Evolutionary conservation across 768 basidiomycete species (phyloP), one percentile per base, ranked within the genome.

Genomic region (Mycena filopes): DNA sequence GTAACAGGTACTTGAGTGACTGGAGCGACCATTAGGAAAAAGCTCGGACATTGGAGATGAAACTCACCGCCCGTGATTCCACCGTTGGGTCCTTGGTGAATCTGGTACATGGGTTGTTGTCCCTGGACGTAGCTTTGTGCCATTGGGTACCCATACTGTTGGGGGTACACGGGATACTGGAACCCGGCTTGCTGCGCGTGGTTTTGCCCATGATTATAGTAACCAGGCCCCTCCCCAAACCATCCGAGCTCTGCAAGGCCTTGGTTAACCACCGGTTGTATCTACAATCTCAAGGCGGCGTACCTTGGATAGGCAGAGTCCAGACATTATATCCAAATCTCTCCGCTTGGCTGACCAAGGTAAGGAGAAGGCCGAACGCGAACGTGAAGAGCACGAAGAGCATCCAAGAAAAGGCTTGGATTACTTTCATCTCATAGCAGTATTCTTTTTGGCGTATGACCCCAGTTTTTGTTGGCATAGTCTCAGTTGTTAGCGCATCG

Each of bases 391-490:
- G 69, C 61, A 81, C 80, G 71, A 93, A 94, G 55, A 86, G 77
- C 72, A 86, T 81, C 93, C 93, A 94, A 0, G 92, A 93, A 73
- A 94, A 86, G 2, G 90, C 91, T 68, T 93, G 86, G 36, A 92
- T 82, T 48, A 88, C 88, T 76, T 90, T 92, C 89, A 93, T 91
- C 72, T 92, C 86, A 74, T 91, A 90, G 74, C 93, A 94, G 68
- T 84, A 93, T 28, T 78, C 74, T 68, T 80, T 79, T 10, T 77
- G 76, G 54, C 84, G 84, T 60, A 86, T 87, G 16, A 75, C 70
- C 55, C 89, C 87, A 63, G 77, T 81, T 64, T 84, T 86, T 12
- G 90, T 87, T 15, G 81, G 76, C 16, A 78, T 80, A 55, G 70
- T 71, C 68, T 82, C 76, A 48, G 83, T 80, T 51, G 77, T 73